Evolutionary conservation across 306 rosid species (phyloP).

Genomic region (Luffa acutangula): DNA sequence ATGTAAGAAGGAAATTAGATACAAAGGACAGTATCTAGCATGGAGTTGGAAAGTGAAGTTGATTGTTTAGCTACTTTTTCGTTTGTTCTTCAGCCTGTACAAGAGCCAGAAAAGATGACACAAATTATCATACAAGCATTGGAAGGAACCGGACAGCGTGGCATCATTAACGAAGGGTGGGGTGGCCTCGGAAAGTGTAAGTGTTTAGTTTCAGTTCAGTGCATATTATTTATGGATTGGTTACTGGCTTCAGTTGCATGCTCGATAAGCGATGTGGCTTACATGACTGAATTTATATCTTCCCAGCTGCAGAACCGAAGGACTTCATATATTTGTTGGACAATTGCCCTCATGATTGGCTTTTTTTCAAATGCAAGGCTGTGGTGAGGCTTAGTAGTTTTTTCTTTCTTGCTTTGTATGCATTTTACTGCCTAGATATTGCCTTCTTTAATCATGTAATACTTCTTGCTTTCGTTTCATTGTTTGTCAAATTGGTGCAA

Average conservation of each 20-base stretch:
- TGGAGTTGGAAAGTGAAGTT: background rate
- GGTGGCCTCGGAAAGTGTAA: conserved; percentile 94
- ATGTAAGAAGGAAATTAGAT: background rate
- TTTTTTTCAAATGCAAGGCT: conserved; percentile 88
- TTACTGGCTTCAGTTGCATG: background rate
- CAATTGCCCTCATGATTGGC: conserved; percentile 94
- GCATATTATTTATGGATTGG: background rate
- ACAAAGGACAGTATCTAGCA: background rate
- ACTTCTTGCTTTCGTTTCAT: too few species aligned
- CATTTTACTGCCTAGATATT: background rate
- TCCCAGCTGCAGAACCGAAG: conserved; percentile 79
- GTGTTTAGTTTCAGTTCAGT: conserved; percentile 14
- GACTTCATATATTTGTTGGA: conserved; percentile 72
- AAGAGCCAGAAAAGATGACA: conserved; percentile 92
- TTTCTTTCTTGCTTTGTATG: background rate
- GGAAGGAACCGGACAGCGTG: conserved; percentile 82
- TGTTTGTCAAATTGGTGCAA: too few species aligned
- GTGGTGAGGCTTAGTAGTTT: conserved; percentile 54
- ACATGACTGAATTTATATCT: conserved; percentile 23
- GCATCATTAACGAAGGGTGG: conserved; percentile 98
- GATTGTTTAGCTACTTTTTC: background rate
- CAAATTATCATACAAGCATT: conserved; percentile 79
- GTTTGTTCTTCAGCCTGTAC: conserved; percentile 61
- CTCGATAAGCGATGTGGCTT: background rate
- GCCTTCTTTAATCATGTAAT: background rate